Evolutionary conservation across 768 basidiomycete species (phyloP).

Genomic region (Lactarius quietus): DNA sequence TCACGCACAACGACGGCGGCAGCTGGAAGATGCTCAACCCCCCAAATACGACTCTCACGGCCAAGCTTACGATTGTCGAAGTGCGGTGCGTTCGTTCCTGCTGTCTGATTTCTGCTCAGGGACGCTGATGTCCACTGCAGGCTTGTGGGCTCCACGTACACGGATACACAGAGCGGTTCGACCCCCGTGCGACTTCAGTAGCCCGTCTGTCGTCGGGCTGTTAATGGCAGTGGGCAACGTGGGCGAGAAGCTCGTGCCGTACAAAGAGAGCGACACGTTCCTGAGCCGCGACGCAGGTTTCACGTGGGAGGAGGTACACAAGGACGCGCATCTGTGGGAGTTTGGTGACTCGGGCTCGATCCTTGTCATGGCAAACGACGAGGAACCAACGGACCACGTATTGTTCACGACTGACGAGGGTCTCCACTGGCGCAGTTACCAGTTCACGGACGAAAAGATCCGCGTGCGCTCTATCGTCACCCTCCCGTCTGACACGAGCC

Average conservation of each 20-base stretch:
- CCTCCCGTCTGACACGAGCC: constrained; percentile 85
- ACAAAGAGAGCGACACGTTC: constrained; percentile 91
- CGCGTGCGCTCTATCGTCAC: constrained; percentile 78
- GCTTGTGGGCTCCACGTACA: constrained; percentile 87
- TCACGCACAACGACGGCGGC: constrained; percentile 98
- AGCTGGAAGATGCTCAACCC: constrained; percentile 83
- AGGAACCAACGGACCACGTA: constrained; percentile 85
- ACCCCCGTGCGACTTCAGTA: constrained; percentile 91
- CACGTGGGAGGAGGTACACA: constrained; percentile 98
- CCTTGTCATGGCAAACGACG: constrained; percentile 92
- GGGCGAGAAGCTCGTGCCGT: constrained; percentile 74
- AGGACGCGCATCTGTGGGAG: constrained; percentile 97
- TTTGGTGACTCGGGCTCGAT: constrained; percentile 97
- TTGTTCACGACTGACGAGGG: constrained; percentile 92
- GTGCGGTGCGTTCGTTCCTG: constrained; percentile 47
- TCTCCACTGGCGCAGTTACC: constrained; percentile 80
- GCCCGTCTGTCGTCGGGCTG: constrained; percentile 85
- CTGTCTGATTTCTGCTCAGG: neutral
- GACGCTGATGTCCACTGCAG: constrained; percentile 38
- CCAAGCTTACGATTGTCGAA: constrained; percentile 62
- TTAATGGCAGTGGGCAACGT: constrained; percentile 98
- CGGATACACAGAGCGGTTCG: constrained; percentile 90
- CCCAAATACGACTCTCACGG: constrained; percentile 76
- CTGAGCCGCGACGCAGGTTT: constrained; percentile 95
- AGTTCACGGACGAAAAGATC: constrained; percentile 71